Evolutionary conservation across 2,329 filamentous ascomycete species (phyloP), one percentile per base, ranked within the genome.

Genomic region (Fusarium newnesense): DNA sequence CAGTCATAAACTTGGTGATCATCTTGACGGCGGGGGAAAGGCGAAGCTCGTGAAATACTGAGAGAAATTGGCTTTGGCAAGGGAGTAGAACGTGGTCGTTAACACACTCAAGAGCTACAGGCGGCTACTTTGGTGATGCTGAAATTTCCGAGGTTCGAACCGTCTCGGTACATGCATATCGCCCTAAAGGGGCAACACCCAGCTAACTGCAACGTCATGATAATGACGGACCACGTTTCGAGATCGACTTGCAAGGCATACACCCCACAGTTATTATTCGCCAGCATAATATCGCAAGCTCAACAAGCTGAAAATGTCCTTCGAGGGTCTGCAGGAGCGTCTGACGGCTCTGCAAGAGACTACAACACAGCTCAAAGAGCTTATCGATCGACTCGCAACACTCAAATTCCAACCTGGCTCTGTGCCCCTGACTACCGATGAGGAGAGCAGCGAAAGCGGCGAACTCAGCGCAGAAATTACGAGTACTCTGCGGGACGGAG

Each of bases 1-100:
- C 90, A 81, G 95, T 96, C 82, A 97, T 89, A 86, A 94, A 96
- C 81, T 92, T 91, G 67, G 93, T 96, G 70, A 96, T 94, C 94
- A 96, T 96, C 58, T 81, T 86, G 80, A 67, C 53, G 72, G 58
- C 46, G 64, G 39, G 43, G 10, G 50, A 67, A 37, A 44, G 19
- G 42, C 63, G 58, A 67, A 58, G 54, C 42, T 67, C 56, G 72
- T 52, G 21, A 39, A 16, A 42, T 26, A 42, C 8, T 36, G 21
- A 39, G 44, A 43, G 46, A 30, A 63, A 50, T 61, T 67, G 56
- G 26, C 26, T 37, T 52, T 47, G 16, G 26, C 19, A 26, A 36
- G 58, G 30, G 44, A 42, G 57, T 65, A 54, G 50, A 70, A 56
- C 60, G 53, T 66, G 36, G 59, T 72, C 68, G 50, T 75, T 32